These are phyloP conservation scores for Malassezia psittaci DNA, from an alignment of 1,284 basidiomycete species.

Conservation along the genomic window DNA sequence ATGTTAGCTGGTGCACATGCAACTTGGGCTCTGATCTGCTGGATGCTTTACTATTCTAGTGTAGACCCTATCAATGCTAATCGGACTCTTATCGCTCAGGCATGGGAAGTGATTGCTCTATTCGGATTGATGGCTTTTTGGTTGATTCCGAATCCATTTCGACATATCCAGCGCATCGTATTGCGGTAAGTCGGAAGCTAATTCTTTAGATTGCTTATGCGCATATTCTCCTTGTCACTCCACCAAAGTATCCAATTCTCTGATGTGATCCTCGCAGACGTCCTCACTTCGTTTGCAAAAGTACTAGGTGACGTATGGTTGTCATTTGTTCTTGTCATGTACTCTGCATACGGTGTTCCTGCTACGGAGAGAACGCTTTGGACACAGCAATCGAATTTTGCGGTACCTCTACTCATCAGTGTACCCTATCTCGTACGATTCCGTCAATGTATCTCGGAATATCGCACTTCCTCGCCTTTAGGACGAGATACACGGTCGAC, in stretches of 20 bases:
- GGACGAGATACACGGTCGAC: conserved; percentile 2
- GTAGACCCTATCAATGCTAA: conserved; percentile 28
- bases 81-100: conserved; percentile 33
- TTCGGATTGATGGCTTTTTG: conserved; percentile 18
- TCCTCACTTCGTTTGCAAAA: conserved; percentile 91
- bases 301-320: conserved; percentile 90
- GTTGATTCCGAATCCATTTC: conserved; percentile 36
- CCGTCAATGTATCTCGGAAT: conserved; percentile 84
- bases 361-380: conserved; percentile 39
- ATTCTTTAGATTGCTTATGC: conserved; percentile 50
- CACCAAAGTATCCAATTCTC: conserved; percentile 67
- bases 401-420: conserved; percentile 74
- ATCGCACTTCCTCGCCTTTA: conserved; percentile 49
- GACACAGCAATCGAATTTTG: conserved; percentile 41
- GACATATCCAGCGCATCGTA: conserved; percentile 20
- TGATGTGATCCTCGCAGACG: conserved; percentile 87
- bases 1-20: conserved; percentile 22
- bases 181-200: conserved; percentile 2
- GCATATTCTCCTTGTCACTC: conserved; percentile 63
- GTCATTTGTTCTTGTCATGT: conserved; percentile 49
- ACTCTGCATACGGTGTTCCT: background rate
- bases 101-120: conserved; percentile 32
- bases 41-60: conserved; percentile 34
- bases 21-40: conserved; percentile 28
- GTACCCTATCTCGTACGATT: conserved; percentile 83